Conservation (phyloP, 2,329 filamentous ascomycete genomes). For the Balansia obtecta region DNA sequence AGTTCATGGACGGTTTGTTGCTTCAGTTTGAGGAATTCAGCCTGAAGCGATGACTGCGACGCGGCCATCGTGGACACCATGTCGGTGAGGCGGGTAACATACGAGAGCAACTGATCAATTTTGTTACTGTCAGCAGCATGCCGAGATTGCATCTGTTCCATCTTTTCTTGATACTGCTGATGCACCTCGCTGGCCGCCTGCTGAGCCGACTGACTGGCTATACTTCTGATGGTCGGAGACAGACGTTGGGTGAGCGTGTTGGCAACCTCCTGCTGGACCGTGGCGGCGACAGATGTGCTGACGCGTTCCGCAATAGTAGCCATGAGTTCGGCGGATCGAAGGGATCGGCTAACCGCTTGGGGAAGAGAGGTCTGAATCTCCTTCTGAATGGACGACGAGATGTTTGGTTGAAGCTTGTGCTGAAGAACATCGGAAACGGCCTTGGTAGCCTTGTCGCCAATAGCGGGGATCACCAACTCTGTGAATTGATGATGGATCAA, state of each 20-base stretch:
- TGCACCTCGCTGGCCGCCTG: conserved; percentile 59
- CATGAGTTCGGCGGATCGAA: conserved; percentile 64
- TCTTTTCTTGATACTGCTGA: conserved; percentile 39
- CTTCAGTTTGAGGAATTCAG: conserved; percentile 46
- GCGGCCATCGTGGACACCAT: conserved; percentile 59
- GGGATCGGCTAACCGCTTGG: conserved; percentile 35
- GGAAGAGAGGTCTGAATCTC: conserved; percentile 65
- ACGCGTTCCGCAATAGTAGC: conserved; percentile 59
- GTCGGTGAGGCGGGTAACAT: conserved; percentile 54
- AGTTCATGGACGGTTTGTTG: conserved; percentile 34
- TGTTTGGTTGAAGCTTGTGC: conserved; percentile 50
- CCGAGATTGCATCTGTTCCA: conserved; percentile 38
- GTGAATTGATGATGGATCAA: conserved; percentile 70
- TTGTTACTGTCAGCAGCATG: conserved; percentile 43
- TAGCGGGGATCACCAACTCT: conserved; percentile 59
- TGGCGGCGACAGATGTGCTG: conserved; percentile 49
- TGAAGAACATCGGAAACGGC: conserved; percentile 62
- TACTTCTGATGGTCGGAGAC: conserved; percentile 51
- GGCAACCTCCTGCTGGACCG: conserved; percentile 58
- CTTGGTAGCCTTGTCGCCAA: conserved; percentile 55
- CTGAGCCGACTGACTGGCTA: conserved; percentile 54
- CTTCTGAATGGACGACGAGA: conserved; percentile 55
- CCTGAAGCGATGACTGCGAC: conserved; percentile 57
- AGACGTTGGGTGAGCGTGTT: conserved; percentile 49
- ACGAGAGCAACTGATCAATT: conserved; percentile 58